These are phyloP conservation scores for Phytophthora citrophthora DNA, from an alignment of 352 stramenopile genomes.

Conservation along the genomic window DNA sequence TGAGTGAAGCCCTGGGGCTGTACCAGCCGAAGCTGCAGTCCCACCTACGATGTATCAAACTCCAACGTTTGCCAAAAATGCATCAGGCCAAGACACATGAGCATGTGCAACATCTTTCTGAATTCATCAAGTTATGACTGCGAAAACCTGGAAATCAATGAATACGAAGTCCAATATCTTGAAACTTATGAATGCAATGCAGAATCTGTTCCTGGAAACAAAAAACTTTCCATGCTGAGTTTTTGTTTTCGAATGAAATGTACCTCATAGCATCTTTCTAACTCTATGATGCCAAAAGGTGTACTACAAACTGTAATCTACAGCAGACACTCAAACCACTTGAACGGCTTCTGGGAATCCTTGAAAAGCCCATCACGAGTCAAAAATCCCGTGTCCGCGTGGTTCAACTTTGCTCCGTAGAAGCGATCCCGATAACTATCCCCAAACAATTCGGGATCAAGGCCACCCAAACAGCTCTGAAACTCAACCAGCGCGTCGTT, in stretches of 20 bases:
- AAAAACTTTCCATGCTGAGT: too few species aligned
- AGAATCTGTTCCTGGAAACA: too few species aligned
- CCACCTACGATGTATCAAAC: slow-evolving; percentile 68
- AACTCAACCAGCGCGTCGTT: slow-evolving; percentile 39
- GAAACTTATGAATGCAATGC: too few species aligned
- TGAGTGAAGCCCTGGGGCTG: slow-evolving; percentile 47
- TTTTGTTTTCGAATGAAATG: too few species aligned
- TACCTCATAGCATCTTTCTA: too few species aligned
- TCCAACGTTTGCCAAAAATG: slow-evolving; percentile 57
- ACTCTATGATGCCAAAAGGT: too few species aligned
- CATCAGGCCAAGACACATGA: slow-evolving; percentile 9
- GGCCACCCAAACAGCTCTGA: slow-evolving; percentile 35
- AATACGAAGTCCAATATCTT: neutral
- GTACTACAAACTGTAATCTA: too few species aligned
- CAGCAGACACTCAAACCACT: too few species aligned
- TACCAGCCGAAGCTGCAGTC: slow-evolving; percentile 50
- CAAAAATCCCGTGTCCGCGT: slow-evolving; percentile 44
- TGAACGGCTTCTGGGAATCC: slow-evolving; percentile 28
- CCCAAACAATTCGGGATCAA: slow-evolving; percentile 29
- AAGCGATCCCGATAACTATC: slow-evolving; percentile 22
- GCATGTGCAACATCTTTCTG: slow-evolving; percentile 25
- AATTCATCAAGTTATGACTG: slow-evolving; percentile 36
- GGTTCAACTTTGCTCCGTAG: slow-evolving; percentile 43
- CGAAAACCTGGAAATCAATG: neutral
- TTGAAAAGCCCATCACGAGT: slow-evolving; percentile 35